Percentiles rank a stretch among this genome's conserved stretches.
phyloP scores from a whole-genome alignment of 768 basidiomycete genomes.

The Mycena galericulata region DNA sequence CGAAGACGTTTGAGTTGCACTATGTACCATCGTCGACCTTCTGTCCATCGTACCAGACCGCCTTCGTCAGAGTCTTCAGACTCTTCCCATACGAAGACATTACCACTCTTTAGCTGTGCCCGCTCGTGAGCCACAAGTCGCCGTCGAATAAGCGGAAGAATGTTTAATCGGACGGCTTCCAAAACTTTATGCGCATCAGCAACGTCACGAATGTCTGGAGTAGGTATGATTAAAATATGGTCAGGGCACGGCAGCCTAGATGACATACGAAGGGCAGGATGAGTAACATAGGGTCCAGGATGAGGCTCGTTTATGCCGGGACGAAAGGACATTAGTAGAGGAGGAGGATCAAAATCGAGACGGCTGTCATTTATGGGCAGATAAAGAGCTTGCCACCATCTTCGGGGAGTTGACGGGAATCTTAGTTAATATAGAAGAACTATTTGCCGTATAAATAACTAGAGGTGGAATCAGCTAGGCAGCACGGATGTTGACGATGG shows the following conservation, averaged over 20 bases:
- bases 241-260: conserved; percentile 12
- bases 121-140: conserved; percentile 78
- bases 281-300: conserved; percentile 53
- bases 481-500: conserved; percentile 12
- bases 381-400: conserved; percentile 33
- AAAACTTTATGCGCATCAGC: conserved; percentile 81
- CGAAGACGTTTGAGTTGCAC: neutral
- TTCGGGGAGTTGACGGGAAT: conserved; percentile 59
- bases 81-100: conserved; percentile 90
- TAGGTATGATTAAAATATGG: neutral
- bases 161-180: conserved; percentile 78
- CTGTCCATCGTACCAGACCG: conserved; percentile 80
- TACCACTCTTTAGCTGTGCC: conserved; percentile 76
- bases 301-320: conserved; percentile 35
- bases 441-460: conserved; percentile 33
- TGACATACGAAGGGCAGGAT: conserved; percentile 62
- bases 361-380: conserved; percentile 25
- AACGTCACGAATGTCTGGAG: conserved; percentile 80
- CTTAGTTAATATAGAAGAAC: conserved; percentile 35
- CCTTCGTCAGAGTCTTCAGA: conserved; percentile 76
- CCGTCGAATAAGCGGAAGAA: conserved; percentile 78
- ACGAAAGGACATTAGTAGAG: conserved; percentile 38
- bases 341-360: conserved; percentile 16
- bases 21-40: conserved; percentile 79
- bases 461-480: conserved; percentile 27